Base-by-base conservation (phyloP, 2,329 filamentous ascomycete genomes). In the Tolypocladium album region DNA sequence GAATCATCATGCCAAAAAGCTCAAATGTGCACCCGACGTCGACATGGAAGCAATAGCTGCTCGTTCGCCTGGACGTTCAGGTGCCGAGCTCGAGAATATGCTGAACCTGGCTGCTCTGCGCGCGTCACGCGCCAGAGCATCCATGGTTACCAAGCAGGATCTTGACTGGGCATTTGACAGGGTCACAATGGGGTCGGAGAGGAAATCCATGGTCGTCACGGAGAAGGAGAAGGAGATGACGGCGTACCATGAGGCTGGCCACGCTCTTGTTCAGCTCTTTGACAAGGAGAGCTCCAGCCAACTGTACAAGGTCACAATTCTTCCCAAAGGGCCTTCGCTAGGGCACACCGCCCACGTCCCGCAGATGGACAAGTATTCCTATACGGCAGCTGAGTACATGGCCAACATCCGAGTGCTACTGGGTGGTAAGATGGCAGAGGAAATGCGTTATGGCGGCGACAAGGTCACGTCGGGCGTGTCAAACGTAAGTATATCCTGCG, bases 121-220 rank as follows among this genome's bases (percentile, higher is more conserved):
- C 69, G 94, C 94, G n/a, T 96, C 91, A 69, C 91, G 94, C 72
- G 83, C 89, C 66, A 94, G 92, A 75, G 83, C 88, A 45, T 80
- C 79, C 61, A 82, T 87, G 55, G 90, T 99, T 58, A 82, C 83
- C 15, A 88, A 91, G 73, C 75, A 82, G 40, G 92, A 97, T 70
- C 87, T 97, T 64, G 92, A 97, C 67, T 99, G 93, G 92, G 94
- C 94, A 60, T 97, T 96, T 76, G 94, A 99, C 78, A 94, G 94
- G 76, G 90, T 99, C 59, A 88, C 96, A 73, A 96, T 99, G 91
- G 94, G 94, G 43, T 90, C 93, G 2, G 94, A 99, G 77, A 86
- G 88, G 70, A 89, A 87, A 72, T 96, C 88, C 66, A 91, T 93
- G 76, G 84, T 97, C 60, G 93, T 99, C 60, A 89, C 88, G 52